Base-by-base conservation (phyloP, 441 rosid genomes). In the Adansonia grandidieri region DNA sequence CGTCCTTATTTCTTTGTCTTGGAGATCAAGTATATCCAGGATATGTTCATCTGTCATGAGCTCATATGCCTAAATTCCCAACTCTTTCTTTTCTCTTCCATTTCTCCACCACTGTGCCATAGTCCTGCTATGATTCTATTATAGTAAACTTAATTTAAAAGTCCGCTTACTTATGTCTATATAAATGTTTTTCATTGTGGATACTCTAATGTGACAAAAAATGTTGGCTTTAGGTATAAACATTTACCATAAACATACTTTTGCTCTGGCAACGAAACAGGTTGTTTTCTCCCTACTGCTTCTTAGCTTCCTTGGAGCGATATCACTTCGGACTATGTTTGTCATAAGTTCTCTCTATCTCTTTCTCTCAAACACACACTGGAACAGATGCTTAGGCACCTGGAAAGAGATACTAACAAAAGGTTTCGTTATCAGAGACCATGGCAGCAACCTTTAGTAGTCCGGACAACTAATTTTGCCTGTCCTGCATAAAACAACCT, bases 291-390 rank as follows among this genome's bases (percentile, higher is more conserved):
- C 76, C 77, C 85, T 93, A 67, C 64, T 89, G 82, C 62, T 87
- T 71, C 77, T 90, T 75, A 85, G 96, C 84, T 80, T 92, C 70
- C 75, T 86, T 51, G 98, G 97, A 84, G 86, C 90, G 62, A n/a
- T 90, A 67, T 84, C 96, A 74, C 81, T 91, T 74, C 89, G 78
- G 81, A 87, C 80, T 77, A 67, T 93, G 74, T 95, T 89, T 75
- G 61, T 80, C 54, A 88, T 87, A 78, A 96, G 98, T 94, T 81
- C 81, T 82, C 57, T 69, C 81, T 83, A 74, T 62, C 72, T 80
- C 69, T 47, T 77, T 57, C 79, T 63, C 72, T 10, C 67, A 22
- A 28, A n/a, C 5, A 6, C 10, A 48, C 20, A 22, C 57, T 9
- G 19, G 47, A 40, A 42, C 13, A 40, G 53, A 67, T 44, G 72